Conservation (phyloP, 345 rosid species). For the Garcia nutans region DNA sequence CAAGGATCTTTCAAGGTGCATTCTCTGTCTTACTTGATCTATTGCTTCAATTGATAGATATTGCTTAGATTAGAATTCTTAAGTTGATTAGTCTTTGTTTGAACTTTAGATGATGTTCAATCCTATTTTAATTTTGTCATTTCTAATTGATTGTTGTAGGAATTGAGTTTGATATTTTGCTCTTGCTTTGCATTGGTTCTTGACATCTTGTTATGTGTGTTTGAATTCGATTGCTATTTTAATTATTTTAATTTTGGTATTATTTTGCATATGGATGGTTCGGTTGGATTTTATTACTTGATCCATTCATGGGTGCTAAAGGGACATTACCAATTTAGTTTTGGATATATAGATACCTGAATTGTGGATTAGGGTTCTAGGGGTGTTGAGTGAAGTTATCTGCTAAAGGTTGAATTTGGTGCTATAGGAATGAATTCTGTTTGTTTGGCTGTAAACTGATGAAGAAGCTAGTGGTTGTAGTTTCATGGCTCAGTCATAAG, state of each 20-base stretch:
- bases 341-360: too few relatives aligned
- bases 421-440: too few relatives aligned
- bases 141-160: not conserved
- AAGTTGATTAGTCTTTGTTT: not conserved
- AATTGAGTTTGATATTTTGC: not conserved
- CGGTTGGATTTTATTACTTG: too few relatives aligned
- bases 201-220: not conserved
- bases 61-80: not conserved
- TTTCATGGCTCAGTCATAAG: not conserved
- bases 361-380: too few relatives aligned
- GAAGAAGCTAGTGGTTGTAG: not conserved
- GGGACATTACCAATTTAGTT: too few relatives aligned
- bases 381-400: too few relatives aligned
- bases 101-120: not conserved
- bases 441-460: not conserved
- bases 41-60: not conserved
- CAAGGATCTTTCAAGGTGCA: slow-evolving; percentile 6
- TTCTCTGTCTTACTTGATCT: not conserved
- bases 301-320: too few relatives aligned
- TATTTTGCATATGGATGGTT: not conserved
- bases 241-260: not conserved
- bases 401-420: too few relatives aligned
- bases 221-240: not conserved
- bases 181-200: not conserved
- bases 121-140: not conserved